Conservation (phyloP, 2,329 filamentous ascomycete species). For the Chaetomium sp. region DNA sequence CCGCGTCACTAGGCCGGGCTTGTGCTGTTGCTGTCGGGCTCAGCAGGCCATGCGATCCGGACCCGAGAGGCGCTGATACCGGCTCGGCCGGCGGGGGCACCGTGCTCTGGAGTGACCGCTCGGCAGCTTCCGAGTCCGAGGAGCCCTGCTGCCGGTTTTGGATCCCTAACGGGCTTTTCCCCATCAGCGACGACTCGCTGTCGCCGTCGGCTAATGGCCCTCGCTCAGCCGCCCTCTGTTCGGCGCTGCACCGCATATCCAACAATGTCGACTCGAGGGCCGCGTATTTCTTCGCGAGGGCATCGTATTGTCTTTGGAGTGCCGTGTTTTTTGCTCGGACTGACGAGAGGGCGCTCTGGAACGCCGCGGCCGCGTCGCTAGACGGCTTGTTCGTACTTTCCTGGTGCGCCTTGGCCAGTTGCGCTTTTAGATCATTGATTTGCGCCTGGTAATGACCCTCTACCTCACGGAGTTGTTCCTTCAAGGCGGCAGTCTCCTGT, state of each 20-base stretch:
- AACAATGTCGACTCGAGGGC: slow-evolving; percentile 54
- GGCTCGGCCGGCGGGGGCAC: slow-evolving; percentile 46
- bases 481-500: slow-evolving; percentile 57
- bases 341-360: slow-evolving; percentile 53
- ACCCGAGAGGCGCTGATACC: slow-evolving; percentile 38
- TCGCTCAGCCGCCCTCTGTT: slow-evolving; percentile 26
- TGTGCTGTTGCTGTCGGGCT: slow-evolving; percentile 43
- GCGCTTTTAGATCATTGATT: slow-evolving; percentile 50
- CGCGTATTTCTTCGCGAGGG: slow-evolving; percentile 55
- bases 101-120: slow-evolving; percentile 47
- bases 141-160: slow-evolving; percentile 46
- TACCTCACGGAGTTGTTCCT: slow-evolving; percentile 50
- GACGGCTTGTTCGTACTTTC: slow-evolving; percentile 28
- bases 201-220: slow-evolving; percentile 38
- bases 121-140: slow-evolving; percentile 49
- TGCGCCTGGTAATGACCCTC: slow-evolving; percentile 52
- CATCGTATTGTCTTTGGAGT: slow-evolving; percentile 54
- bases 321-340: slow-evolving; percentile 57
- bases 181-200: slow-evolving; percentile 43
- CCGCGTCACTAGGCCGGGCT: slow-evolving; percentile 12
- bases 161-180: slow-evolving; percentile 42
- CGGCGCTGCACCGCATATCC: slow-evolving; percentile 48
- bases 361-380: slow-evolving; percentile 41
- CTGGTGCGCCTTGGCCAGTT: slow-evolving; percentile 46
- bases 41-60: slow-evolving; percentile 41